A percentile compares a stretch with the other conserved stretches of the same genome.
Evolutionary conservation across 2,329 filamentous ascomycete genomes (phyloP).

Genomic region (Xylariaceae sp.): DNA sequence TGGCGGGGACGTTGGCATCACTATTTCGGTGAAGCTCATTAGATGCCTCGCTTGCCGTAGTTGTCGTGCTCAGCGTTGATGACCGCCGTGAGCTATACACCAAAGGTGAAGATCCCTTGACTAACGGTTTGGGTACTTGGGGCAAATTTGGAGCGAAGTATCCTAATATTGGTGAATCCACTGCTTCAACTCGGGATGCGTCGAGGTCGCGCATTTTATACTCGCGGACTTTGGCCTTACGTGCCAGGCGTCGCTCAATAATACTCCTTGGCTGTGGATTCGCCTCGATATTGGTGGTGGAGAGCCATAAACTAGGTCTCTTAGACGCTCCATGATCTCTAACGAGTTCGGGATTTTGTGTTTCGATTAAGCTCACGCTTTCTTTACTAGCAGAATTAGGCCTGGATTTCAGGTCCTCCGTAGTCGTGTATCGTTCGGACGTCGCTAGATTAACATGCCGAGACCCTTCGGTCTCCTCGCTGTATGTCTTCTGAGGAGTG

Average conservation of each 20-base stretch:
- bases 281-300: not conserved
- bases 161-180: slow-evolving; percentile 36
- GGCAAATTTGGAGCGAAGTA: slow-evolving; percentile 27
- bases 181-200: slow-evolving; percentile 21
- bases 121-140: slow-evolving; percentile 6
- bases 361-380: not conserved
- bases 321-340: not conserved
- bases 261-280: slow-evolving; percentile 26
- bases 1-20: not conserved
- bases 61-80: slow-evolving; percentile 8
- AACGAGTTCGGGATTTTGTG: not conserved
- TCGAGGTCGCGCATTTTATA: slow-evolving; percentile 37
- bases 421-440: not conserved
- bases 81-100: slow-evolving; percentile 5
- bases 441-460: not conserved
- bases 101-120: slow-evolving; percentile 13
- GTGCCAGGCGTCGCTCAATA: slow-evolving; percentile 33
- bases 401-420: not conserved
- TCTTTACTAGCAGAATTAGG: not conserved
- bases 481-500: not conserved
- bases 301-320: not conserved
- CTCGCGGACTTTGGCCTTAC: slow-evolving; percentile 34
- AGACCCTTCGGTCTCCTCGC: not conserved
- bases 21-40: not conserved
- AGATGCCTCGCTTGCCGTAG: slow-evolving; percentile 2